A percentile compares a stretch with the other conserved stretches of the same genome.
phyloP scores from a whole-genome alignment of 2,329 filamentous ascomycete species.

The Cordyceps javanica region DNA sequence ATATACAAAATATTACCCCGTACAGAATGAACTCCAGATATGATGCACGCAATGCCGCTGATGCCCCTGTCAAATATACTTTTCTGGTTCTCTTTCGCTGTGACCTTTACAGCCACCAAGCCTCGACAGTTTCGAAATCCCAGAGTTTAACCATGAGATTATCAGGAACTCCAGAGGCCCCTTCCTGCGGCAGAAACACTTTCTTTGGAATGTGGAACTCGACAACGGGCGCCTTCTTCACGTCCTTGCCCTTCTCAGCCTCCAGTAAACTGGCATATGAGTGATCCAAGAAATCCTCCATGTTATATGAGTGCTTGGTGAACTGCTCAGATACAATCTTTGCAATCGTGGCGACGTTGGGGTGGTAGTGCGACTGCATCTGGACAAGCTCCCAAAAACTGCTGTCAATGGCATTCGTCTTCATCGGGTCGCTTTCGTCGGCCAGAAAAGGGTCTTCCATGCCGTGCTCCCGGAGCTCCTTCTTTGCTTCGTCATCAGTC shows the following conservation, averaged over 20 bases:
- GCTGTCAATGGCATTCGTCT: constrained; percentile 83
- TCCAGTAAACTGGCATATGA: constrained; percentile 82
- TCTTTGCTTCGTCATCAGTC: constrained; percentile 50
- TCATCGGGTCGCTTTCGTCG: constrained; percentile 73
- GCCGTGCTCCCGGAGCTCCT: constrained; percentile 54
- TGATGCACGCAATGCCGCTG: constrained; percentile 5
- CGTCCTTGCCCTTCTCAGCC: constrained; percentile 72
- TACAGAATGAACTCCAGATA: constrained; percentile 6
- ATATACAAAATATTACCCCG: constrained; percentile 7
- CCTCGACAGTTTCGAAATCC: constrained; percentile 40
- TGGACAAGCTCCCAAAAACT: constrained; percentile 93
- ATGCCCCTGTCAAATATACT: not conserved
- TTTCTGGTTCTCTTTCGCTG: not conserved
- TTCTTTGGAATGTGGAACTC: constrained; percentile 92
- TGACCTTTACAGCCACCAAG: not conserved
- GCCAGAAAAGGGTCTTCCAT: constrained; percentile 69
- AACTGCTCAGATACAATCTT: constrained; percentile 96
- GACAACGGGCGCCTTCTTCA: constrained; percentile 81
- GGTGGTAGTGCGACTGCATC: constrained; percentile 88
- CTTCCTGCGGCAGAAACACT: constrained; percentile 58
- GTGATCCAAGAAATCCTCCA: constrained; percentile 97
- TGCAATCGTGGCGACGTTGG: constrained; percentile 88
- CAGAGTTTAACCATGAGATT: constrained; percentile 54
- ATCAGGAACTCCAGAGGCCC: constrained; percentile 41
- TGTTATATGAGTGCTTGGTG: constrained; percentile 86